These are phyloP conservation scores for Botrytis cinerea DNA, from an alignment of 2,329 filamentous ascomycete species.

Conservation along the genomic window DNA sequence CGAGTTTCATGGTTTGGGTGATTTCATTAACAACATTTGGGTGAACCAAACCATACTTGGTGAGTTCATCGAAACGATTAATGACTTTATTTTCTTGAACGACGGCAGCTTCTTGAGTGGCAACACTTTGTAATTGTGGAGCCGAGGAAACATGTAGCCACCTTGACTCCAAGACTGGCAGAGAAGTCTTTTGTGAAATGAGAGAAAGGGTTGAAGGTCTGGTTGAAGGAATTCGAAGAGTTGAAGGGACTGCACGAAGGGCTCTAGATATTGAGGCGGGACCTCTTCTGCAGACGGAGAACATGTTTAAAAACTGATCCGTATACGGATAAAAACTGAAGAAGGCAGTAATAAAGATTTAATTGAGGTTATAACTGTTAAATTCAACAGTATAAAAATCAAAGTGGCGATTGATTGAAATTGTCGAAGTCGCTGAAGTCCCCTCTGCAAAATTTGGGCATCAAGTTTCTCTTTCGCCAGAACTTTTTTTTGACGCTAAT, in stretches of 20 bases:
- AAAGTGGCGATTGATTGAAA: constrained; percentile 25
- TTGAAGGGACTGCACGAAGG: constrained; percentile 33
- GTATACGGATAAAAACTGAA: constrained; percentile 27
- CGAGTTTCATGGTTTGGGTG: constrained; percentile 70
- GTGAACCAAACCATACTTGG: constrained; percentile 39
- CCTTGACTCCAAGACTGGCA: constrained; percentile 32
- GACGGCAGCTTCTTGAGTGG: constrained; percentile 14
- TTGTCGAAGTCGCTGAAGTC: constrained; percentile 13
- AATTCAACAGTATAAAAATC: constrained; percentile 24
- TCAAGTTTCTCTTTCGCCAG: constrained; percentile 2
- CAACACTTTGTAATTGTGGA: constrained; percentile 29
- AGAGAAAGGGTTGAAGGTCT: constrained; percentile 36
- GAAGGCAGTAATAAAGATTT: constrained; percentile 6
- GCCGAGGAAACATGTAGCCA: constrained; percentile 37
- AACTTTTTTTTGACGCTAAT: constrained; percentile 19
- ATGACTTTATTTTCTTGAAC: constrained; percentile 24
- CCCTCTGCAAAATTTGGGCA: background rate
- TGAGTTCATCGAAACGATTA: constrained; percentile 41
- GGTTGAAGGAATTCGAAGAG: constrained; percentile 34
- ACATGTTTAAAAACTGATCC: constrained; percentile 33
- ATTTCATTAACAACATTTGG: constrained; percentile 51
- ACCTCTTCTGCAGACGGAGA: constrained; percentile 41
- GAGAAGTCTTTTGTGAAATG: constrained; percentile 27
- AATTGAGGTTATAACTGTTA: background rate
- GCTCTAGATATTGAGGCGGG: constrained; percentile 40